Percentiles rank a stretch among this genome's conserved stretches.
Conservation (phyloP, 2,329 filamentous ascomycete species). For the Phialophora verrucosa region DNA sequence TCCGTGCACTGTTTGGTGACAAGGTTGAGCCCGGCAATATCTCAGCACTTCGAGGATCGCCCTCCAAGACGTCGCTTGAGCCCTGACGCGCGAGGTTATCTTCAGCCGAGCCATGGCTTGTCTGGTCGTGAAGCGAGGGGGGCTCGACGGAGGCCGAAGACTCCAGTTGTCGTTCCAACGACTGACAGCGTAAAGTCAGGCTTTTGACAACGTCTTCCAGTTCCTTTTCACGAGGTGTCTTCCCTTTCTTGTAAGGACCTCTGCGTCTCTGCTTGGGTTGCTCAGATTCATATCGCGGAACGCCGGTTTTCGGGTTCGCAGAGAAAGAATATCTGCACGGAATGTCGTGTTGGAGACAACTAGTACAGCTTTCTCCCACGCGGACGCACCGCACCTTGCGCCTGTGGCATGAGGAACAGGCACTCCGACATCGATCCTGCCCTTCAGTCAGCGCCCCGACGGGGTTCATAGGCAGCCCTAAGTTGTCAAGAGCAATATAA, state of each 20-base stretch:
- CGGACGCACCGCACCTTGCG: conserved; percentile 13
- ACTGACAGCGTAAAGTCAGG: conserved; percentile 1
- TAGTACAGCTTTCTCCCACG: not conserved
- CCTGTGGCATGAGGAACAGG: conserved; percentile 3
- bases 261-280: not conserved
- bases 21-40: not conserved
- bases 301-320: not conserved
- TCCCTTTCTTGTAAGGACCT: conserved; percentile 15
- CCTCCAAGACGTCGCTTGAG: not conserved
- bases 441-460: not conserved
- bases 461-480: not conserved
- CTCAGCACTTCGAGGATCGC: not conserved
- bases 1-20: not conserved
- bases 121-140: not conserved
- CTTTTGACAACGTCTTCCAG: conserved; percentile 7
- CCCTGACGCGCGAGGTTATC: not conserved
- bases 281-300: not conserved
- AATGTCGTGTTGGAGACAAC: conserved; percentile 1
- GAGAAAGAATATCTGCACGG: conserved; percentile 6
- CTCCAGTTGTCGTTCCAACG: not conserved
- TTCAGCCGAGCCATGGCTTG: not conserved
- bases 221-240: conserved; percentile 10
- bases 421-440: conserved; percentile 1
- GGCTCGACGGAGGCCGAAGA: not conserved
- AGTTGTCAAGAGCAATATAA: not conserved